Conservation (phyloP, 768 basidiomycete genomes). For the Trametes meyenii region DNA sequence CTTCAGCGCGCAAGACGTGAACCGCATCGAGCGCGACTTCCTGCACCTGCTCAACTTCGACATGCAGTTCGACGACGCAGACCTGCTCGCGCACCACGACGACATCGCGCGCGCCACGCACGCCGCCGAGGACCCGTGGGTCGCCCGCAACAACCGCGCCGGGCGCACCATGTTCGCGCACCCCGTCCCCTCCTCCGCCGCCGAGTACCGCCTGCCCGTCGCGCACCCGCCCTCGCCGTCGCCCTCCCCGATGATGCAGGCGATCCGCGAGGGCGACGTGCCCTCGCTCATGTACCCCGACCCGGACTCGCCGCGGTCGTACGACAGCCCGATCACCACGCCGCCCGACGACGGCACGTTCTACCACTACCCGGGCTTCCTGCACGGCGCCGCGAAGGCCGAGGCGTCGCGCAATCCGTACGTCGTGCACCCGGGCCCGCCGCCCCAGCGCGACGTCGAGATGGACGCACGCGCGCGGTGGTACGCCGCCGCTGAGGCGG, state of each 20-base stretch:
- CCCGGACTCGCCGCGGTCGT: slow-evolving; percentile 11
- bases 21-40: slow-evolving; percentile 34
- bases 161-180: slow-evolving; percentile 1
- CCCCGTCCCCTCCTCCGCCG: not conserved
- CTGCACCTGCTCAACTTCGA: slow-evolving; percentile 34
- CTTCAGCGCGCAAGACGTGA: slow-evolving; percentile 31
- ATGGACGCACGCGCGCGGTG: slow-evolving; percentile 12
- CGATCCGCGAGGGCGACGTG: not conserved
- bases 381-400: not conserved
- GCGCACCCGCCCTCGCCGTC: not conserved
- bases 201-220: slow-evolving; percentile 4
- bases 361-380: not conserved
- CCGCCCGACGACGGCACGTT: not conserved
- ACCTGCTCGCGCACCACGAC: slow-evolving; percentile 27
- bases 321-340: slow-evolving; percentile 2
- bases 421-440: not conserved
- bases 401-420: slow-evolving; percentile 5
- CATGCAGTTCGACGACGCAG: slow-evolving; percentile 26
- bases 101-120: slow-evolving; percentile 3
- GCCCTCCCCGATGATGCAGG: not conserved
- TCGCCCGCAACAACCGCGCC: not conserved
- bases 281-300: slow-evolving; percentile 20
- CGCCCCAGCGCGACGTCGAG: not conserved
- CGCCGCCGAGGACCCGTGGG: not conserved
- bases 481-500: slow-evolving; percentile 6